phyloP scores from a whole-genome alignment of 1,284 basidiomycete species.

The Rhodotorula sp. region DNA sequence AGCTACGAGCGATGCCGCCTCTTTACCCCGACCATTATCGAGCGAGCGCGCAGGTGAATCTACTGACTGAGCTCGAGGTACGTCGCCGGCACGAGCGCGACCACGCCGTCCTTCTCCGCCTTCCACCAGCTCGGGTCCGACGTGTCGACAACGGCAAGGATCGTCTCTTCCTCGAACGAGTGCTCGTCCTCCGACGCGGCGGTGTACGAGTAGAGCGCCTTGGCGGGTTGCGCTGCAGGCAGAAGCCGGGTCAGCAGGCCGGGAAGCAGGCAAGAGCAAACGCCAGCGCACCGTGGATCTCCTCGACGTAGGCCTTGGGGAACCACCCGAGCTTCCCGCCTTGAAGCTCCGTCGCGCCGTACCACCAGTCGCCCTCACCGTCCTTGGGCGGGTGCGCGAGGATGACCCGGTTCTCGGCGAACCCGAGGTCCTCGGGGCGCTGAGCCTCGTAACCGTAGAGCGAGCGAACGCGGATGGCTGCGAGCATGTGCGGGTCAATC shows the following conservation, averaged over 20 bases:
- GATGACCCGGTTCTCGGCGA: constrained; percentile 78
- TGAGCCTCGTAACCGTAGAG: constrained; percentile 82
- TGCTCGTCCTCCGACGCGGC: constrained; percentile 73
- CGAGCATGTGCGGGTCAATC: neutral
- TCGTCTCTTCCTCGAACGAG: constrained; percentile 75
- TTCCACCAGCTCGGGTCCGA: constrained; percentile 91
- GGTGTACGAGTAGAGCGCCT: constrained; percentile 75
- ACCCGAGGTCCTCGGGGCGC: constrained; percentile 80
- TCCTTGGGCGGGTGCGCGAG: constrained; percentile 84
- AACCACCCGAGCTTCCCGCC: constrained; percentile 76
- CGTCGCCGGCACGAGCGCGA: constrained; percentile 84
- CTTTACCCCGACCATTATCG: neutral
- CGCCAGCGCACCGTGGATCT: constrained; percentile 70
- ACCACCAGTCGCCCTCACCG: constrained; percentile 73
- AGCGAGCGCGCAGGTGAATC: neutral
- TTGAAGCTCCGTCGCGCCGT: constrained; percentile 66
- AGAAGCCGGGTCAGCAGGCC: neutral
- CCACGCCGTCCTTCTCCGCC: constrained; percentile 74
- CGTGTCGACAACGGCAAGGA: constrained; percentile 73
- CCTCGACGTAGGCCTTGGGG: constrained; percentile 84
- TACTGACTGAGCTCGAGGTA: constrained; percentile 65
- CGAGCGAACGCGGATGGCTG: constrained; percentile 67
- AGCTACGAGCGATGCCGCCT: constrained; percentile 10
- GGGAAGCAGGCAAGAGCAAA: constrained; percentile 4
- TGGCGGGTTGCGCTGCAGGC: constrained; percentile 61